Base-by-base conservation (phyloP, 2,329 filamentous ascomycete genomes). In the Eutypella sp. region DNA sequence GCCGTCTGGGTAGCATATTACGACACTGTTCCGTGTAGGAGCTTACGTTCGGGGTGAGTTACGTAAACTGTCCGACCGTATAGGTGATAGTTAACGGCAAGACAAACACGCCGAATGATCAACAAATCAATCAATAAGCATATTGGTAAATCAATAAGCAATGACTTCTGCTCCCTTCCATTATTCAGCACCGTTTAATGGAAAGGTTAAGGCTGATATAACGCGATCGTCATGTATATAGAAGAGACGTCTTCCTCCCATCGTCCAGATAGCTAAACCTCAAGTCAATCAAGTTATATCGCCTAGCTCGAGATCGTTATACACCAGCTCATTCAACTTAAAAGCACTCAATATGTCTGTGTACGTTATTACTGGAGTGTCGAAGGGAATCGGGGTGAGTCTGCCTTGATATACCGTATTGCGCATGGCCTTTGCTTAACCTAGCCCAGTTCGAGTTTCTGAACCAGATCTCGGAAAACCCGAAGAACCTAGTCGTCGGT, bases 391-490 rank as follows among this genome's bases (percentile, higher is more conserved):
- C 11, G 47, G 47, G 23, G 46, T 48, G 24, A 42, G 40, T 34
- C 34, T 47, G 22, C 10, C 55, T 51, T 29, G 46, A n/a, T 44
- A 44, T n/a, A 7, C 29, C 10, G 15, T 44, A 11, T 31, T 41
- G 4, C 24, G 10, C 7, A 46, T 45, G 11, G 33, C 27, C 3
- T 41, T 49, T 25, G 19, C 47, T 43, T 44, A 48, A n/a, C 13
- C 47, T 6, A 41, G 15, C 4, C 44, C 31, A 78, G 75, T 76
- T 67, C 41, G 74, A 68, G 47, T 72, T 78, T 56, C 44, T 78
- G 18, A 57, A 56, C 15, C 61, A 72, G 34, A 49, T 75, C 4
- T 73, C 74, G 1, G 52, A 57, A 24, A 59, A 75, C 49, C 52
- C 66, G 4, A 47, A 57, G 20, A 75, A 75, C 54, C 58, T 57